These are phyloP conservation scores for Aureobasidium sp. DNA, from an alignment of 2,329 filamentous ascomycete species.

Conservation along the genomic window DNA sequence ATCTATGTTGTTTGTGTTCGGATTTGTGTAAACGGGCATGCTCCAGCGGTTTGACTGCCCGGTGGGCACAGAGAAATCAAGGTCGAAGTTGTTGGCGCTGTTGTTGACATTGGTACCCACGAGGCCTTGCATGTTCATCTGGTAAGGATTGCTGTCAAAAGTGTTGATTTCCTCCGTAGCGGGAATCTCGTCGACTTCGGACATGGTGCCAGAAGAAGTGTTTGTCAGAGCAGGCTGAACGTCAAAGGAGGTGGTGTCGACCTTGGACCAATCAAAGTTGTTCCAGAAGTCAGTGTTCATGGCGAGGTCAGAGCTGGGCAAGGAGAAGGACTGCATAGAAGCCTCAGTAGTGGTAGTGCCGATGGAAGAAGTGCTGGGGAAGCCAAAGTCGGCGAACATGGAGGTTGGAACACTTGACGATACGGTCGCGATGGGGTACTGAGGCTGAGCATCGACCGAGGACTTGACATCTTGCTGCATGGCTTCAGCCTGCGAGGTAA, in stretches of 20 bases:
- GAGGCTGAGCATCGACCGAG: neutral
- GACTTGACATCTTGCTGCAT: constrained; percentile 3
- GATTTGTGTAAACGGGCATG: constrained; percentile 16
- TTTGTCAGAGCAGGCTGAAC: constrained; percentile 32
- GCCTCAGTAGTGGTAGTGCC: constrained; percentile 2
- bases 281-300: constrained; percentile 13
- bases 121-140: constrained; percentile 26
- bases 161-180: constrained; percentile 27
- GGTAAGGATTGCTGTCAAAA: constrained; percentile 28
- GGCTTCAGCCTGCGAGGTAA: neutral
- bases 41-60: constrained; percentile 18
- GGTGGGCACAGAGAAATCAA: neutral
- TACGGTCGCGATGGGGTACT: neutral
- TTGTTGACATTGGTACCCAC: constrained; percentile 28
- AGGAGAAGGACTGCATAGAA: constrained; percentile 12
- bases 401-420: constrained; percentile 11
- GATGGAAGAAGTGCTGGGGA: constrained; percentile 8
- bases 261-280: constrained; percentile 16
- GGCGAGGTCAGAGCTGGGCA: constrained; percentile 10
- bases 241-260: constrained; percentile 16
- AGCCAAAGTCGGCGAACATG: constrained; percentile 13
- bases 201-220: constrained; percentile 33
- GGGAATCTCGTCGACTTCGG: constrained; percentile 32
- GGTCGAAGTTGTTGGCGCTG: constrained; percentile 19
- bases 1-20: constrained; percentile 12